phyloP scores from a whole-genome alignment of 2,329 filamentous ascomycete genomes.

The Didymellaceae sp. region DNA sequence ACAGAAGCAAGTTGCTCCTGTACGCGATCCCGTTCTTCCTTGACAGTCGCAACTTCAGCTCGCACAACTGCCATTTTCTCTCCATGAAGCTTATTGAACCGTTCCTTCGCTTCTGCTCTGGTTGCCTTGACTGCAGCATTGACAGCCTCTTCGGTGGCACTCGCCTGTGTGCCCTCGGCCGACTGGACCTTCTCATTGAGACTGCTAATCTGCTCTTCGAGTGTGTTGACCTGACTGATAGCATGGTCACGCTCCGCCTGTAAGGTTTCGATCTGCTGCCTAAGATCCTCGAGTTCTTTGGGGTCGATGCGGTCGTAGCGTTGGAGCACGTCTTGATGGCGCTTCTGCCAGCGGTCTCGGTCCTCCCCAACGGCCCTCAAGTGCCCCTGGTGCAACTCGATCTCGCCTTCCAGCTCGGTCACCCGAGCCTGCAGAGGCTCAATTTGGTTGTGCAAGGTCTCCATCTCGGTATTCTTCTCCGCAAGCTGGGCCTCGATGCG shows the following conservation, averaged over 20 bases:
- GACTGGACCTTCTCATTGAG: slow-evolving; percentile 58
- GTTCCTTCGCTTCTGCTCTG: slow-evolving; percentile 64
- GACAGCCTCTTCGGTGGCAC: slow-evolving; percentile 26
- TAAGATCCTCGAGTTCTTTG: slow-evolving; percentile 87
- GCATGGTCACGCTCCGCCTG: slow-evolving; percentile 61
- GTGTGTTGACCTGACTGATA: slow-evolving; percentile 57
- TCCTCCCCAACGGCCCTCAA: slow-evolving; percentile 89
- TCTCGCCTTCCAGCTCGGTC: slow-evolving; percentile 80
- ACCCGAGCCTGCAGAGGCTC: slow-evolving; percentile 83
- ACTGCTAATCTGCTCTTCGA: slow-evolving; percentile 53
- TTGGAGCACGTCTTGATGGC: slow-evolving; percentile 91
- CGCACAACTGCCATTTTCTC: slow-evolving; percentile 51
- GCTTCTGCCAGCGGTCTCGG: slow-evolving; percentile 93
- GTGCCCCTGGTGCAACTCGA: slow-evolving; percentile 83
- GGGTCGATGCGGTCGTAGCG: slow-evolving; percentile 97
- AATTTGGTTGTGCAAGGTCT: slow-evolving; percentile 75
- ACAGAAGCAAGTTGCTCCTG: slow-evolving; percentile 29
- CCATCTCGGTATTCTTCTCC: slow-evolving; percentile 76
- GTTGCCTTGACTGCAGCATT: slow-evolving; percentile 52
- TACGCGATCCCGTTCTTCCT: slow-evolving; percentile 70
- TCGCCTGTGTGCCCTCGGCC: slow-evolving; percentile 17
- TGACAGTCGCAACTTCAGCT: slow-evolving; percentile 53
- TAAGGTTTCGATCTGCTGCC: slow-evolving; percentile 70
- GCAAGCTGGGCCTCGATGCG: slow-evolving; percentile 77
- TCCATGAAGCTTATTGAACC: slow-evolving; percentile 56